Base-by-base conservation (phyloP, 164 flowering plant genomes). In the Protea cynaroides region DNA sequence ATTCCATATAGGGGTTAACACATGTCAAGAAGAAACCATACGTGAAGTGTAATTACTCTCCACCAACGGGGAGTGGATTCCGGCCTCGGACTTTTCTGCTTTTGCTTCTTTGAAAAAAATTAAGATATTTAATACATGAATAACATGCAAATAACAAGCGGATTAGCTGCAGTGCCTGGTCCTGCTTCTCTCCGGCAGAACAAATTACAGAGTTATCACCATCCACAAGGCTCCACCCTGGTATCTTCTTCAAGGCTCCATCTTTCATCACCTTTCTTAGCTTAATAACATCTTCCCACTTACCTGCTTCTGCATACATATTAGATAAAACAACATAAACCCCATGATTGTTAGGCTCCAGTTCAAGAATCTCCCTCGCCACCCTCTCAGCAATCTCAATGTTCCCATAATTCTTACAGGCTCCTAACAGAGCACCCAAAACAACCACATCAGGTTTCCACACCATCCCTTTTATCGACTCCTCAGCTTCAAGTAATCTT, bases 381-480 rank as follows among this genome's bases (percentile, higher is more conserved):
- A 75, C 78, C 69, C 75, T 72, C 68, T 82, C 78, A 15, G 86
- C 83, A 59, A 82, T 69, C 72, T 82, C 79, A 23, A 80, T 58
- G 61, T 78, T 80, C 25, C 84, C 76, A 72, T 67, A 64, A 51
- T 61, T 77, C 79, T 66, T 79, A 66, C 92, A 84, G 59, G 86
- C 86, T 21, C 68, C 74, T 61, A 87, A 66, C 59, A 87, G 46
- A 40, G 92, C 82, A 49, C 92, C 92, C 78, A 79, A 79, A 58
- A 83, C 72, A 67, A 77, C 83, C 56, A 85, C 74, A 78, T 85
- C 88, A 44, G 88, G 78, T 63, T 81, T 74, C 80, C 83, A 78
- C 8, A 25, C 23, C 92, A 87, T 84, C 24, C 75, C 73, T 55
- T 73, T 78, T 56, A 87, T 77, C 73, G 84, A 59, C 64, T 81